Conservation (phyloP, 345 rosid species). For the Schrenkiella parvula region DNA sequence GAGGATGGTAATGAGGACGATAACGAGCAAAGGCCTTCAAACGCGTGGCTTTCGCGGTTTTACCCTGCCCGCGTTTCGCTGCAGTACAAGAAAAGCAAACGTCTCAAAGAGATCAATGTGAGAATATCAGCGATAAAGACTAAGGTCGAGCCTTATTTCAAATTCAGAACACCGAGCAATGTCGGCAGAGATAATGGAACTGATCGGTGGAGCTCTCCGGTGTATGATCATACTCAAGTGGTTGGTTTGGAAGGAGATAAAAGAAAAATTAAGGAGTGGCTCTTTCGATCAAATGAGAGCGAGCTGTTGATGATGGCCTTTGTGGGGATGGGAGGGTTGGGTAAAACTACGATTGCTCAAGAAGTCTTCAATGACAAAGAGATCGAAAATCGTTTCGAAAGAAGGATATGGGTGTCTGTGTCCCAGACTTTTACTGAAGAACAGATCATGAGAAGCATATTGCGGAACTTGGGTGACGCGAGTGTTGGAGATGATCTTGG, state of each 20-base stretch:
- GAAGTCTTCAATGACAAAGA: conserved; percentile 36
- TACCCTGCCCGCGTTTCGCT: conserved; percentile 17
- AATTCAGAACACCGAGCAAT: conserved; percentile 9
- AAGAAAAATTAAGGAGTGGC: conserved; percentile 30
- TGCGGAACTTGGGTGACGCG: conserved; percentile 25
- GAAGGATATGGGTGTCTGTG: conserved; percentile 34
- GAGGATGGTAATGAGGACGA: neutral
- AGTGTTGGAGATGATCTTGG: conserved; percentile 30
- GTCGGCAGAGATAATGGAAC: conserved; percentile 27
- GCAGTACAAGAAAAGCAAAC: conserved; percentile 36
- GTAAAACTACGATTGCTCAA: conserved; percentile 34
- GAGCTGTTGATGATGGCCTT: conserved; percentile 28
- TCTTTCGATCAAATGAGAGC: conserved; percentile 15
- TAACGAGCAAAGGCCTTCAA: conserved; percentile 25
- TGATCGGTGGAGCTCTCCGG: conserved; percentile 30
- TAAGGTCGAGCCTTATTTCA: conserved; percentile 17
- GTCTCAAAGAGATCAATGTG: conserved; percentile 33
- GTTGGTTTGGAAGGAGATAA: conserved; percentile 37
- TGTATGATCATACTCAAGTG: conserved; percentile 31
- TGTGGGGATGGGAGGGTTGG: conserved; percentile 37
- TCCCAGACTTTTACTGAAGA: conserved; percentile 33
- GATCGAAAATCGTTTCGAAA: conserved; percentile 28
- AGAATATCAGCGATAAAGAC: conserved; percentile 10
- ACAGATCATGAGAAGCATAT: conserved; percentile 28
- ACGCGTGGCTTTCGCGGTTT: conserved; percentile 20